Conservation (phyloP, 148 eudicot genomes). For the Rhododendron henanense region DNA sequence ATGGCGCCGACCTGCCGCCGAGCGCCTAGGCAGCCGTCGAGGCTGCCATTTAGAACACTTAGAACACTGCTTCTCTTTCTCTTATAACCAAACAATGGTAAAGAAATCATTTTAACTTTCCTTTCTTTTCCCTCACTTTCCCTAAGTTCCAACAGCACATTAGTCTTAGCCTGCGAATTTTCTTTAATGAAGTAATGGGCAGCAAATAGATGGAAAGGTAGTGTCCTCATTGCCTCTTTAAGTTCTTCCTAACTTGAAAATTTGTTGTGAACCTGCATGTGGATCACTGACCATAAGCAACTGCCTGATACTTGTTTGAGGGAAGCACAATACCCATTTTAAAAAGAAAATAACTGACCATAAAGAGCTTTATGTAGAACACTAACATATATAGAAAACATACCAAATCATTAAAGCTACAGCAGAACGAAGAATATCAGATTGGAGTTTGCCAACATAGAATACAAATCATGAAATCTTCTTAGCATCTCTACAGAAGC, state of each 20-base stretch:
- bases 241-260: neutral
- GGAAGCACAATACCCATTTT: neutral
- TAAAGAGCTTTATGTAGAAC: neutral
- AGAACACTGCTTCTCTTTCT: too few species aligned
- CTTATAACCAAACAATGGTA: neutral
- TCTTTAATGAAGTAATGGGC: neutral
- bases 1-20: too few species aligned
- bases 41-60: too few species aligned
- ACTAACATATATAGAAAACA: neutral
- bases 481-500: slow-evolving; percentile 9
- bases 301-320: neutral
- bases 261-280: neutral
- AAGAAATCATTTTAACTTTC: too few species aligned
- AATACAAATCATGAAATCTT: slow-evolving; percentile 8
- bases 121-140: neutral
- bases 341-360: neutral
- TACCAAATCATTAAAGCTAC: neutral
- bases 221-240: neutral
- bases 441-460: neutral
- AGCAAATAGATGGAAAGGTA: neutral
- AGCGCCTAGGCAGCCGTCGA: too few species aligned
- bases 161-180: neutral
- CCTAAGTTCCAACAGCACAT: neutral
- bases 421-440: slow-evolving; percentile 4
- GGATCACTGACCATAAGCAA: slow-evolving; percentile 2